Conservation (phyloP, 2,329 filamentous ascomycete species). For the Colletotrichum somersetense region DNA sequence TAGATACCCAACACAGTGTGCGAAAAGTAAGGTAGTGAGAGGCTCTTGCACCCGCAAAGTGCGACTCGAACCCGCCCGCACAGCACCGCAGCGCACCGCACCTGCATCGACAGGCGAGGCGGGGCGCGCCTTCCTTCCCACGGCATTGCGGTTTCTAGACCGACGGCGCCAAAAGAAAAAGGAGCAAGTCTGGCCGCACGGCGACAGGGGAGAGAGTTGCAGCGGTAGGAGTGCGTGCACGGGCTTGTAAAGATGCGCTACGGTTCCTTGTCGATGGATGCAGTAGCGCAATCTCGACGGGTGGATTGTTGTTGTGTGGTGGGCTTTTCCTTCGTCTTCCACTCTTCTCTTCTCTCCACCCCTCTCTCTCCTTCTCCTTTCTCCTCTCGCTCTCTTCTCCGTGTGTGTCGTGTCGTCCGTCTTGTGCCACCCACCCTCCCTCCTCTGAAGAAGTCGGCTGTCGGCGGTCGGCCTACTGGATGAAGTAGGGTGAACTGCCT, state of each 20-base stretch:
- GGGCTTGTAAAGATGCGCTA: conserved; percentile 32
- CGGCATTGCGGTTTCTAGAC: conserved; percentile 37
- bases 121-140: conserved; percentile 9
- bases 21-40: conserved; percentile 25
- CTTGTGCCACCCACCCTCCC: not conserved
- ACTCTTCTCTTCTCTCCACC: not conserved
- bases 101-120: conserved; percentile 10
- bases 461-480: conserved; percentile 34
- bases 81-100: not conserved
- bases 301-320: conserved; percentile 27
- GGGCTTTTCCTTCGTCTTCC: not conserved
- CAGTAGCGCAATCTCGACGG: conserved; percentile 30
- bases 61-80: not conserved
- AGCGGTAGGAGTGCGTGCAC: conserved; percentile 19
- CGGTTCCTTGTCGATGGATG: conserved; percentile 31
- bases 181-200: conserved; percentile 18
- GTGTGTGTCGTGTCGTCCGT: not conserved
- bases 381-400: not conserved
- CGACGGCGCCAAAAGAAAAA: conserved; percentile 31
- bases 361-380: not conserved
- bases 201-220: conserved; percentile 7
- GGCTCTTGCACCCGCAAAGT: not conserved
- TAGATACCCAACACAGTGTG: conserved; percentile 12
- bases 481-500: conserved; percentile 26
- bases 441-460: conserved; percentile 18